Evolutionary conservation across 192 early-diverging fungal species (phyloP).

Genomic region (Obelidium mucronatum): DNA sequence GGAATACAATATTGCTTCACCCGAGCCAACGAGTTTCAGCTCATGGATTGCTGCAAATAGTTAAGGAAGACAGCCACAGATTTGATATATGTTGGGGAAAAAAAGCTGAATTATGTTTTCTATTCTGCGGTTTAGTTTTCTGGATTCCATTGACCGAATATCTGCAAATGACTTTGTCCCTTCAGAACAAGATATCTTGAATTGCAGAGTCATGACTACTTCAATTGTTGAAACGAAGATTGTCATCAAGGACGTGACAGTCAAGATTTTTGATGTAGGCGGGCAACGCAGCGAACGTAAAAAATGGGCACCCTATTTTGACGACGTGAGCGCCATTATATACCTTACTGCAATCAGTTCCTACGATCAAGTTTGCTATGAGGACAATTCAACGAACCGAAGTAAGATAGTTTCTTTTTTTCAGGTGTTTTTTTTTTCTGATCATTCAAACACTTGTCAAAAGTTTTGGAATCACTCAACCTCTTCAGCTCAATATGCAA

Average conservation of each 20-base stretch:
- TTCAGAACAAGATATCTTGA: slow-evolving; percentile 71
- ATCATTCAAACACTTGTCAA: not conserved
- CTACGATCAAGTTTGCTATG: slow-evolving; percentile 63
- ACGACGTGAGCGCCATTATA: slow-evolving; percentile 66
- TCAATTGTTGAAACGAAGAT: slow-evolving; percentile 70
- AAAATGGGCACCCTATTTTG: slow-evolving; percentile 47
- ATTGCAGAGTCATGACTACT: slow-evolving; percentile 68
- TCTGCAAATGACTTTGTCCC: slow-evolving; percentile 58
- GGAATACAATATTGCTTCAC: slow-evolving; percentile 45
- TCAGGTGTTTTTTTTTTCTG: slow-evolving; percentile 16
- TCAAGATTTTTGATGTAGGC: slow-evolving; percentile 69
- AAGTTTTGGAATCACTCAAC: slow-evolving; percentile 50
- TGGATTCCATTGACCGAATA: slow-evolving; percentile 54
- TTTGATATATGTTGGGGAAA: not conserved
- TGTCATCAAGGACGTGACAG: slow-evolving; percentile 53
- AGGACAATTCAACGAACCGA: slow-evolving; percentile 61
- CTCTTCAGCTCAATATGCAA: slow-evolving; percentile 55
- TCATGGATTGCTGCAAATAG: slow-evolving; percentile 56
- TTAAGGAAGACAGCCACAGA: no score
- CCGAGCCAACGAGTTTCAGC: slow-evolving; percentile 46
- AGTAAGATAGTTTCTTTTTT: slow-evolving; percentile 15
- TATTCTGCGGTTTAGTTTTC: slow-evolving; percentile 9
- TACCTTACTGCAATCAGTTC: slow-evolving; percentile 65
- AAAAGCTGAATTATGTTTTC: slow-evolving; percentile 27
- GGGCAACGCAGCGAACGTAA: slow-evolving; percentile 70